phyloP scores from a whole-genome alignment of 225 moss, liverwort and hornwort species.

The Marchantia paleacea region DNA sequence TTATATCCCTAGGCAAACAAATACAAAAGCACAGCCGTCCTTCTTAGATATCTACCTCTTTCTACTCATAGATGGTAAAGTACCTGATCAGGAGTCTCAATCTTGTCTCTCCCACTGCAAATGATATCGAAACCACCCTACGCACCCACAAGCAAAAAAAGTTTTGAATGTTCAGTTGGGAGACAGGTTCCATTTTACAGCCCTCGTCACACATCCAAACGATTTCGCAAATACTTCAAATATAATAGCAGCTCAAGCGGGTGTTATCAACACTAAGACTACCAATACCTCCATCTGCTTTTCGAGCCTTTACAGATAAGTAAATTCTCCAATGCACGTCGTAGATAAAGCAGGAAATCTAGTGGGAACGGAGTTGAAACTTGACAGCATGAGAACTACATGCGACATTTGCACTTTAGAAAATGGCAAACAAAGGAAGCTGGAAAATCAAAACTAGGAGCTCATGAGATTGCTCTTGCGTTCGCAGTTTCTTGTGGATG shows the following conservation, averaged over 20 bases:
- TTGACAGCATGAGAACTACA: not conserved
- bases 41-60: no score
- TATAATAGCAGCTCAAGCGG: no score
- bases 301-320: no score
- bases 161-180: not conserved
- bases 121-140: conserved; percentile 96
- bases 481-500: no score
- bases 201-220: not conserved
- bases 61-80: not conserved
- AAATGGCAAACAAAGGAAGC: not conserved
- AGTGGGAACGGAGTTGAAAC: not conserved
- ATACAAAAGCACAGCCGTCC: no score
- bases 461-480: no score
- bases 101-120: conserved; percentile 89
- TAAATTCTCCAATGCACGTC: not conserved
- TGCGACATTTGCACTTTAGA: not conserved
- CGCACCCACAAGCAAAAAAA: not conserved
- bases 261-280: not conserved
- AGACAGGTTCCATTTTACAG: not conserved
- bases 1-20: no score
- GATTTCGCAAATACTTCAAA: not conserved
- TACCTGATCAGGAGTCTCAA: conserved; percentile 76
- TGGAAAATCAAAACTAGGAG: no score
- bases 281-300: not conserved
- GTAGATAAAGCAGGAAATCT: not conserved